These are phyloP conservation scores for Drechslerella stenobrocha DNA, from an alignment of 2,329 filamentous ascomycete genomes.

Conservation along the genomic window DNA sequence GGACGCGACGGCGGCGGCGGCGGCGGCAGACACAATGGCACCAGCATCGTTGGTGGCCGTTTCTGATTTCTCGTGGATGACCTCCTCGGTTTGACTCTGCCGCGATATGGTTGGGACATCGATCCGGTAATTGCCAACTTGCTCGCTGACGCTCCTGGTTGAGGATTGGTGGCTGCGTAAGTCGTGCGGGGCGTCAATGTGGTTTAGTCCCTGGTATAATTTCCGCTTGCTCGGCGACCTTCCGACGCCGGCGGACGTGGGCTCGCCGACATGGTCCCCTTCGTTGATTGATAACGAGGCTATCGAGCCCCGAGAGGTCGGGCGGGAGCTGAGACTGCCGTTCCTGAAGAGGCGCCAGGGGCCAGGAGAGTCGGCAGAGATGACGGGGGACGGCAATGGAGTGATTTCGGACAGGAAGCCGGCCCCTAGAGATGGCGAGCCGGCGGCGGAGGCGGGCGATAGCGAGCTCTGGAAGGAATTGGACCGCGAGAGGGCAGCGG, in stretches of 20 bases:
- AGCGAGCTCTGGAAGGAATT: constrained; percentile 51
- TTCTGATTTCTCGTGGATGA: constrained; percentile 26
- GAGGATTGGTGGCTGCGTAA: constrained; percentile 34
- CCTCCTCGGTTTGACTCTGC: constrained; percentile 33
- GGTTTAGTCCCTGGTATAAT: constrained; percentile 60
- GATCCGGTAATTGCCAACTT: constrained; percentile 47
- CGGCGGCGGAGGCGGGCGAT: constrained; percentile 49
- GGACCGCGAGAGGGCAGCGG: constrained; percentile 50
- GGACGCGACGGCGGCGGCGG: constrained; percentile 50
- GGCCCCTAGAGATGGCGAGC: constrained; percentile 51
- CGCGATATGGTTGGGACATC: constrained; percentile 48
- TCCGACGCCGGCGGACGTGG: constrained; percentile 56
- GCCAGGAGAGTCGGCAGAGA: constrained; percentile 67
- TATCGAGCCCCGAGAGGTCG: constrained; percentile 57
- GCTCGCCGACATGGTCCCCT: constrained; percentile 55
- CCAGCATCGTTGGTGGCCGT: constrained; percentile 50
- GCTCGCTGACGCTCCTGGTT: constrained; percentile 48
- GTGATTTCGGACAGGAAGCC: constrained; percentile 61
- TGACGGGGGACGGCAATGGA: constrained; percentile 74
- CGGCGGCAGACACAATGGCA: constrained; percentile 21
- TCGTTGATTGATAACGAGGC: constrained; percentile 61
- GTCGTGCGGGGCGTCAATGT: constrained; percentile 52
- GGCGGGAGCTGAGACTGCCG: constrained; percentile 59
- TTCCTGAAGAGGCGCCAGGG: constrained; percentile 65
- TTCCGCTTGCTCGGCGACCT: constrained; percentile 63